Percentiles rank a stretch among this genome's conserved stretches.
Conservation (phyloP, 768 basidiomycete genomes). For the Suillus spraguei region DNA sequence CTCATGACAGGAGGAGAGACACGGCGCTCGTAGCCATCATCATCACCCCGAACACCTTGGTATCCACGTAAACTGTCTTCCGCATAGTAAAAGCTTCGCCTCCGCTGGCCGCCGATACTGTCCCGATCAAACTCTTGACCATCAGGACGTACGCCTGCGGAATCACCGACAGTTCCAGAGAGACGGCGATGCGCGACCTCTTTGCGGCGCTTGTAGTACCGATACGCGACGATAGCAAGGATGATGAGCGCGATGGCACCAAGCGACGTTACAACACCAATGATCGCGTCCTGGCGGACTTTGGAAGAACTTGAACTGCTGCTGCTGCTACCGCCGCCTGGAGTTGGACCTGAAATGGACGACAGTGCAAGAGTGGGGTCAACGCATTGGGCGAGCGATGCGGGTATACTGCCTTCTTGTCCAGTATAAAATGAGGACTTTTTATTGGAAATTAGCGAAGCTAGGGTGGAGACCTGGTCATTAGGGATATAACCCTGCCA, state of each 20-base stretch:
- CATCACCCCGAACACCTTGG: slow-evolving; percentile 41
- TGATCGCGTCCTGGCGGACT: slow-evolving; percentile 80
- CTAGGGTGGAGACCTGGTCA: slow-evolving; percentile 56
- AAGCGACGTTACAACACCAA: slow-evolving; percentile 85
- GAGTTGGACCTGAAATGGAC: slow-evolving; percentile 44
- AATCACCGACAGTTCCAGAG: slow-evolving; percentile 46
- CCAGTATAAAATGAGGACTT: slow-evolving; percentile 68
- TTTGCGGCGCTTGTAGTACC: slow-evolving; percentile 65
- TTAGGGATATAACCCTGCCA: slow-evolving; percentile 73
- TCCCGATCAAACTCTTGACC: slow-evolving; percentile 82
- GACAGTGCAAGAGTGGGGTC: slow-evolving; percentile 66
- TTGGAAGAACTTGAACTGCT: slow-evolving; percentile 31
- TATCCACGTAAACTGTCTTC: slow-evolving; percentile 78
- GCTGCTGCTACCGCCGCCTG: slow-evolving; percentile 23
- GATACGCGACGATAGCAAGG: slow-evolving; percentile 70
- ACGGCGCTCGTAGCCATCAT: slow-evolving; percentile 39
- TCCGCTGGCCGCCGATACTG: slow-evolving; percentile 68
- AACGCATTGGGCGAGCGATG: slow-evolving; percentile 65
- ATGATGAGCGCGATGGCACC: slow-evolving; percentile 78
- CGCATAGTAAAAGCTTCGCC: slow-evolving; percentile 84
- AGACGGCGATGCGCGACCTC: slow-evolving; percentile 74
- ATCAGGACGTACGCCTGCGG: slow-evolving; percentile 52
- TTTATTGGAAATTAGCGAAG: slow-evolving; percentile 61
- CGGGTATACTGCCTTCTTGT: slow-evolving; percentile 44
- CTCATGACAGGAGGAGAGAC: slow-evolving; percentile 39